Evolutionary conservation across 2,329 filamentous ascomycete genomes (phyloP), one percentile per base, ranked within the genome.

Genomic region (Aspergillus viridinutans): DNA sequence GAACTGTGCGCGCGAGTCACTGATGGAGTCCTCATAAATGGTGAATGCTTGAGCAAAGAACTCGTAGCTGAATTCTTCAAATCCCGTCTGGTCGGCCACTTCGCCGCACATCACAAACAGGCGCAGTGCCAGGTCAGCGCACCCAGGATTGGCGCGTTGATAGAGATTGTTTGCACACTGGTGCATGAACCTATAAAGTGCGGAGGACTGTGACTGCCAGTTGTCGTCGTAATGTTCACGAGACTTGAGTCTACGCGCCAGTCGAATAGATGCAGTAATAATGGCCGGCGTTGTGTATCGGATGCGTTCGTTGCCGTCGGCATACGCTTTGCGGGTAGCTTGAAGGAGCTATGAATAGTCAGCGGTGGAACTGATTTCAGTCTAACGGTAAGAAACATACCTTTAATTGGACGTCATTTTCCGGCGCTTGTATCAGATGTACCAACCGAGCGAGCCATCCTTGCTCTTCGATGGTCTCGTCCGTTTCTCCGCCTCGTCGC

Each of bases 31-130:
- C 72, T 99, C 94, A 70, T 99, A 99, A 8, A 97, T 91, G 0
- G 93, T 97, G 67, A 99, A 99, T 0, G 94, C 93, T 74, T 99
- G 94, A 0, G 94, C 94, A 67, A 97, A 97, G 78, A 95, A 99
- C 71, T 99, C 94, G 73, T 99, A 99, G 10, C 92, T 90, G 45
- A 96, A 91, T 76, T 99, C 94, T 72, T 99, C 93, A 65, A 96
- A 95, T 2, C 89, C 90, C 10, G 87, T 90, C 74, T 94, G 88
- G 67, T 97, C 92, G 10, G 94, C 92, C 32, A 95, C 89, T 77
- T 97, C 92, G 23, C 94, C 94, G 69, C 92, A 95, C 45, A 90
- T 87, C 65, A 94, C 88, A 72, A 97, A 99, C 17, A 97, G 81
- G 2, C 94, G 89, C 50, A 99, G 82, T 0, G 90, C 87, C 21